Percentiles rank a stretch among this genome's conserved stretches.
Conservation (phyloP, 345 rosid species). For the Laguncularia racemosa region DNA sequence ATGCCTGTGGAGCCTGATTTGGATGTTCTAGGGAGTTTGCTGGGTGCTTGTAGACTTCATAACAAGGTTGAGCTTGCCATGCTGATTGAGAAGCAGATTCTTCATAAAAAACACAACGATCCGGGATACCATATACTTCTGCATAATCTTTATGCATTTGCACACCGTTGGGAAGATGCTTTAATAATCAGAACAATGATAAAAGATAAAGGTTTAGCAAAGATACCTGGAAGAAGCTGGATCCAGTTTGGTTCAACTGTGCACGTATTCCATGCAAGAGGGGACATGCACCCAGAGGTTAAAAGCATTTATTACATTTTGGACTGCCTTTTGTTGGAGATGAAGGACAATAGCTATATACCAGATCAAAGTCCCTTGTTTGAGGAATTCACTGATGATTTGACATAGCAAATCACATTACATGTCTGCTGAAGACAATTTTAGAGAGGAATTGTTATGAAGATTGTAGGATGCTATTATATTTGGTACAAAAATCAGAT, state of each 20-base stretch:
- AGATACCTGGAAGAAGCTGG: constrained; percentile 47
- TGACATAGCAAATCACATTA: no score
- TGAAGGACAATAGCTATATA: constrained; percentile 18
- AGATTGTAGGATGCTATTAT: no score
- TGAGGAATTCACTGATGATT: background rate
- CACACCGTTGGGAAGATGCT: constrained; percentile 36
- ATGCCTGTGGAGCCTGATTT: constrained; percentile 38
- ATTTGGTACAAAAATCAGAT: no score
- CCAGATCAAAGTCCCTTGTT: constrained; percentile 15
- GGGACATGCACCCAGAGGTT: constrained; percentile 11
- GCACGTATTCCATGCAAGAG: constrained; percentile 25
- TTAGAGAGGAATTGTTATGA: no score
- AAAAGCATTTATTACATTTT: constrained; percentile 15
- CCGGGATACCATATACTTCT: constrained; percentile 33
- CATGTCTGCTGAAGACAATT: no score
- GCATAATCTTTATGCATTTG: constrained; percentile 35
- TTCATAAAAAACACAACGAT: constrained; percentile 16
- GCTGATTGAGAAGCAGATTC: constrained; percentile 18
- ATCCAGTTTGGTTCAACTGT: constrained; percentile 29
- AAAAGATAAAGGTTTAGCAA: constrained; percentile 28
- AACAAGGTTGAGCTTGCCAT: constrained; percentile 25
- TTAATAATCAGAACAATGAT: constrained; percentile 28
- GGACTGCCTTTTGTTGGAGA: constrained; percentile 15
- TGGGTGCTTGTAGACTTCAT: constrained; percentile 47
- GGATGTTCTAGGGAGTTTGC: constrained; percentile 39